Base-by-base conservation (phyloP, 441 rosid genomes). In the Adansonia rubrostipa region DNA sequence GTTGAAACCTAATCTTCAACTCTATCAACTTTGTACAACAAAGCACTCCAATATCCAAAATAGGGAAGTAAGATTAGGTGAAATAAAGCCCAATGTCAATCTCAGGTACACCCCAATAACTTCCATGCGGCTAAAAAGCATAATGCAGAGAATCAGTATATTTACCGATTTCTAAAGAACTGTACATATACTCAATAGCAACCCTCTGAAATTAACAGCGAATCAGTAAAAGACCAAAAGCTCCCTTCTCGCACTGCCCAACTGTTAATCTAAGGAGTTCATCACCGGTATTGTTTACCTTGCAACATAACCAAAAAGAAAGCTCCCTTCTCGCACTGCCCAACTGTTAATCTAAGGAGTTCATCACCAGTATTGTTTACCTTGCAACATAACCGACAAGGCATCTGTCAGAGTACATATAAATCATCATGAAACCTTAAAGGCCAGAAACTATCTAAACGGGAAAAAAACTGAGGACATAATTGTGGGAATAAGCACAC, bases 381-480 rank as follows among this genome's bases (percentile, higher is more conserved):
- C 84, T 85, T 90, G 87, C 96, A 93, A 83, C 97, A 95, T 61
- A 91, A 76, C 56, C 95, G 89, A 77, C 99, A 88, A 0, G 96
- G 99, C 47, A 82, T 92, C 98, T 95, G 86, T 72, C 13, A 80
- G 60, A 42, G 28, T 78, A 48, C 47, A 61, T 58, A 48, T 1
- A 54, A 77, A 70, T 61, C 19, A 71, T 77, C 42, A 77, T 57
- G 9, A 28, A 66, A 10, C 33, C 3, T 8, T 62, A 71, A 61
- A 24, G 14, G 48, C 13, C 68, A 2, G 78, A 74, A 74, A 13
- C 5, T 19, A 28, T 10, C 14, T 9, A 77, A 11, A 47, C 36
- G 19, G 11, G 36, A 6, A 7, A 72, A 33, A 7, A 20, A 15
- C 68, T 50, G 13, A 62, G 36, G n/a, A 5, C 24, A 58, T 42